Percentiles rank a stretch among this genome's conserved stretches.
These are phyloP conservation scores for Aureobasidium lini DNA, from an alignment of 2,329 filamentous ascomycete species.

Conservation along the genomic window DNA sequence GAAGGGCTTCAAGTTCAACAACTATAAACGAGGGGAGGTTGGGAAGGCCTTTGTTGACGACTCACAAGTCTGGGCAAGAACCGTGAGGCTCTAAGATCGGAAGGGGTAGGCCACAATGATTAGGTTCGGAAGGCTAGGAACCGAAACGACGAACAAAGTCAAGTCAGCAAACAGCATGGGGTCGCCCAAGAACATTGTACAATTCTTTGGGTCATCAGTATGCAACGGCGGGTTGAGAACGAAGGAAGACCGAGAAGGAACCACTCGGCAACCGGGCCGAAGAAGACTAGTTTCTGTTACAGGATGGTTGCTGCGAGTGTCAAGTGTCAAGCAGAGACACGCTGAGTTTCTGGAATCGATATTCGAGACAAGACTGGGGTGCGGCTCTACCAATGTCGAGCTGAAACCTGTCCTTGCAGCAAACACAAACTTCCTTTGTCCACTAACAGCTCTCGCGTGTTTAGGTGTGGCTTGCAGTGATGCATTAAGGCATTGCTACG, in stretches of 20 bases:
- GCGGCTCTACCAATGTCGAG: not conserved
- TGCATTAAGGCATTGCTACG: not conserved
- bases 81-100: not conserved
- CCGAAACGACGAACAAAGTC: not conserved
- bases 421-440: not conserved
- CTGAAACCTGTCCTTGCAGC: not conserved
- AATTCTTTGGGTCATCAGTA: not conserved
- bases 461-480: not conserved
- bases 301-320: not conserved
- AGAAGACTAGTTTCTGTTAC: not conserved
- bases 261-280: not conserved
- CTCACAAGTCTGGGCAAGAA: not conserved
- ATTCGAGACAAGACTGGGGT: not conserved
- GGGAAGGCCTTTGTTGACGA: not conserved
- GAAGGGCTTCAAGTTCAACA: not conserved
- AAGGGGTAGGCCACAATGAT: not conserved
- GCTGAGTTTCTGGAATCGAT: not conserved
- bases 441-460: not conserved
- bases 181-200: not conserved
- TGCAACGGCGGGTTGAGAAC: not conserved
- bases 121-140: not conserved
- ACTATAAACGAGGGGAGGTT: not conserved
- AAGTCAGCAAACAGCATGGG: not conserved
- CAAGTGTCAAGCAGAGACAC: conserved; percentile 1
- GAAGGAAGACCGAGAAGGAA: not conserved